phyloP scores from a whole-genome alignment of 441 rosid genomes.

The Breynia disticha region DNA sequence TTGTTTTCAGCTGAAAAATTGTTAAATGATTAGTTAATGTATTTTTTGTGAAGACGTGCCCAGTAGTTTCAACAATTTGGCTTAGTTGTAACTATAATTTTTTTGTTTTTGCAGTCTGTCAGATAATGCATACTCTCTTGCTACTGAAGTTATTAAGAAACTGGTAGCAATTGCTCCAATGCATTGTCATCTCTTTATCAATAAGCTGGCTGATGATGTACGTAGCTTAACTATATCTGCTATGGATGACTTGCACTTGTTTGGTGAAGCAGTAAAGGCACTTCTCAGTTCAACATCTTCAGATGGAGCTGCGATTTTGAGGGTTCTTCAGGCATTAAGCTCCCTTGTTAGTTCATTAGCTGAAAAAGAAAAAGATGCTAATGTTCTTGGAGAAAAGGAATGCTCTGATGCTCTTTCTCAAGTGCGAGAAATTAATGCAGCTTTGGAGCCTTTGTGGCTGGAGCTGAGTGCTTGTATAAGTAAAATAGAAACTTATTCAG shows the following conservation, averaged over 20 bases:
- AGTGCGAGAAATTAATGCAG: constrained; percentile 54
- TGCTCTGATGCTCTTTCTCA: constrained; percentile 52
- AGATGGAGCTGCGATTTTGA: constrained; percentile 87
- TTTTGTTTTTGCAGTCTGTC: constrained; percentile 87
- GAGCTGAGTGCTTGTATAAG: constrained; percentile 82
- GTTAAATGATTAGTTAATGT: too few relatives aligned
- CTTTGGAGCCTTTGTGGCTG: constrained; percentile 85
- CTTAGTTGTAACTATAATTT: constrained; percentile 18
- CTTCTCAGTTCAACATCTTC: constrained; percentile 68
- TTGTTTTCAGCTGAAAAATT: too few relatives aligned
- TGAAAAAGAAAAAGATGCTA: constrained; percentile 52
- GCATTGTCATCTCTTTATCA: constrained; percentile 76
- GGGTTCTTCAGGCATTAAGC: constrained; percentile 89
- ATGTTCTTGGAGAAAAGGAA: constrained; percentile 44
- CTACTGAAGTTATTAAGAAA: constrained; percentile 87
- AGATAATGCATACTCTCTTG: constrained; percentile 84
- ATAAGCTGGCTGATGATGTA: constrained; percentile 73
- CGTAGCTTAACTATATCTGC: constrained; percentile 74
- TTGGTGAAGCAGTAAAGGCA: constrained; percentile 80
- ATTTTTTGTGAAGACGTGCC: neutral
- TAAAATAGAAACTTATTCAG: constrained; percentile 81
- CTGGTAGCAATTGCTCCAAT: constrained; percentile 72
- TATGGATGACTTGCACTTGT: constrained; percentile 64
- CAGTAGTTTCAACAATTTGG: neutral
- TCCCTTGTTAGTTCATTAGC: constrained; percentile 46